Base-by-base conservation (phyloP, 2,329 filamentous ascomycete species). In the Bipolaris oryzae region DNA sequence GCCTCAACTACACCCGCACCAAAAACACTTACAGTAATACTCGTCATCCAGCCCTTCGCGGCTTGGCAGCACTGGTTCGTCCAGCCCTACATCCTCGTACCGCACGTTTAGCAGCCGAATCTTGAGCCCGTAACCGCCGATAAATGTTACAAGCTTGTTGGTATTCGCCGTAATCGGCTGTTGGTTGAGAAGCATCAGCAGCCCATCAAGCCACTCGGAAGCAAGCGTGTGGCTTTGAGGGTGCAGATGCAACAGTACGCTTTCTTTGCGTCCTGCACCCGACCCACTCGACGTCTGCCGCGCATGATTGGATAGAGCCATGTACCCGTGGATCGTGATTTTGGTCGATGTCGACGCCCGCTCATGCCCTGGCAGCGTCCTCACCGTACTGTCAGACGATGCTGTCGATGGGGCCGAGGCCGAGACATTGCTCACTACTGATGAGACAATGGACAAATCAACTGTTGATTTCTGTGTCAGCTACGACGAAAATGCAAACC, bases 151-250 rank as follows among this genome's bases (percentile, higher is more conserved):
- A 60, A 98, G 80, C 76, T 95, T 96, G 73, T 89, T 94, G 34
- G 95, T 98, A 78, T 98, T 94, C 2, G 92, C 87, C n/a, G 95
- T 99, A 73, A 99, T 97, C 18, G 95, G 95, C 57, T 93, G 87
- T 77, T 99, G 95, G 72, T 96, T 92, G 21, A 99, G 83, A 52
- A 99, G 82, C 92, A 99, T 96, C 54, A 98, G 83, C 62, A 99
- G 79, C 1, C 95, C 95, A 74, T 99, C 95, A 5, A 99, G 83
- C 95, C 95, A 99, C 77, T 99, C 95, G 0, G 92, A 96, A 9
- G 95, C 95, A 45, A 95, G 80, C 62, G 87, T 91, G 72, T 95
- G 89, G 56, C 87, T 90, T 57, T 87, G 81, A 5, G 94, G 93
- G 74, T 92, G 88, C 50, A 99, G 82, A n/a, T 89, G 91, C 51